Percentiles rank a stretch among this genome's conserved stretches.
These are phyloP conservation scores for Luvunga scandens DNA, from an alignment of 345 rosid species.

Conservation along the genomic window DNA sequence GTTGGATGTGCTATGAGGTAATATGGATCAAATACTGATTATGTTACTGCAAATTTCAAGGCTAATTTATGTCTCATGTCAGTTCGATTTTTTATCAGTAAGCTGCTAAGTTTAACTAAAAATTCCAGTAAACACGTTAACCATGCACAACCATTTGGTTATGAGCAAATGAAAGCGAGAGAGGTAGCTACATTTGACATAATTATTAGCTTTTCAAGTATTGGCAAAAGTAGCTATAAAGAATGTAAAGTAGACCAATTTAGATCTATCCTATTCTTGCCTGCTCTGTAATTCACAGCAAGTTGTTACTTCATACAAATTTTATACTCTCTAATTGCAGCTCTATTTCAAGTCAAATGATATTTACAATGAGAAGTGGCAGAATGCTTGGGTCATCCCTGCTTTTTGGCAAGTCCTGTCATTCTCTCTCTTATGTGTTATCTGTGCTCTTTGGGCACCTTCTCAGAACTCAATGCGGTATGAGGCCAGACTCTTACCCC, in stretches of 20 bases:
- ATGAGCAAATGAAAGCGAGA: neutral
- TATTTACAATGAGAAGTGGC: constrained; percentile 89
- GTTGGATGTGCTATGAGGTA: constrained; percentile 99
- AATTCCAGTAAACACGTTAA: too few relatives aligned
- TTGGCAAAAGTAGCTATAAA: neutral
- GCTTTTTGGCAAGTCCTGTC: constrained; percentile 95
- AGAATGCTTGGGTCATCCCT: constrained; percentile 91
- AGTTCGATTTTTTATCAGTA: neutral
- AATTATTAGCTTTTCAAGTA: neutral
- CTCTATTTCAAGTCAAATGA: constrained; percentile 90
- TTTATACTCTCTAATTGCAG: constrained; percentile 42
- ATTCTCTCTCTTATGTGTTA: constrained; percentile 74
- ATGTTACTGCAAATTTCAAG: neutral
- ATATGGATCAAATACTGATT: neutral
- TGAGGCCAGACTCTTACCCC: constrained; percentile 6
- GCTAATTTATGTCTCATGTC: neutral
- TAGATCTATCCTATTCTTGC: neutral
- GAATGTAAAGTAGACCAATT: neutral
- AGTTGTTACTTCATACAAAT: neutral
- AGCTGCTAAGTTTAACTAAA: neutral
- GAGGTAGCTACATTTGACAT: neutral
- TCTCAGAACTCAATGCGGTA: constrained; percentile 87
- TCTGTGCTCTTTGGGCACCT: constrained; percentile 95
- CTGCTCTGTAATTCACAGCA: neutral
- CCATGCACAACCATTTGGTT: neutral